These are phyloP conservation scores for Geosmithia flava DNA, from an alignment of 2,329 filamentous ascomycete genomes.

Conservation along the genomic window DNA sequence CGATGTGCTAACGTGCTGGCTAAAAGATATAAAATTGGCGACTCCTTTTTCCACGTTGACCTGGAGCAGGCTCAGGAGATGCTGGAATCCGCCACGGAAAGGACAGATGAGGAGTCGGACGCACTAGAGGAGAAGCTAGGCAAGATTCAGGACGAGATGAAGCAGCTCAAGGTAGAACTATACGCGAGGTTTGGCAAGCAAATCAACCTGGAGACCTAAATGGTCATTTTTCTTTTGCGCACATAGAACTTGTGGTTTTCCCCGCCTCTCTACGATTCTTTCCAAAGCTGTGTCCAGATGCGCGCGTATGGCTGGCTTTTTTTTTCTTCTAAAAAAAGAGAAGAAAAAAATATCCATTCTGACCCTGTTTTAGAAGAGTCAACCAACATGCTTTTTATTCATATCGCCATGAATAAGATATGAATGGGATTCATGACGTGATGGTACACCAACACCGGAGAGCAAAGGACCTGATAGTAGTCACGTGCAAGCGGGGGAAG, in stretches of 20 bases:
- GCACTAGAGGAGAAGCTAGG: slow-evolving; percentile 66
- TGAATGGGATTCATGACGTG: not conserved
- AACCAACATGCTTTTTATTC: not conserved
- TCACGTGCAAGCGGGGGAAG: not conserved
- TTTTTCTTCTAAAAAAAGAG: too few species aligned
- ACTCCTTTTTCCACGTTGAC: slow-evolving; percentile 83
- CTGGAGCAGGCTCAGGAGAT: slow-evolving; percentile 79
- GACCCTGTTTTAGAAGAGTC: too few species aligned
- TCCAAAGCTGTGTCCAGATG: too few species aligned
- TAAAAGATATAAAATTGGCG: slow-evolving; percentile 87
- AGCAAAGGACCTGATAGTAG: not conserved
- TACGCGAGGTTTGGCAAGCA: slow-evolving; percentile 93
- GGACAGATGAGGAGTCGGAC: slow-evolving; percentile 65
- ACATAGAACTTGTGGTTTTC: not conserved
- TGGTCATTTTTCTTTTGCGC: slow-evolving; percentile 2
- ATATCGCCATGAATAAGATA: not conserved
- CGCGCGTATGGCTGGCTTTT: too few species aligned
- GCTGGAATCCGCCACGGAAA: slow-evolving; percentile 57
- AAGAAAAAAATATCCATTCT: too few species aligned
- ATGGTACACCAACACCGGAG: not conserved
- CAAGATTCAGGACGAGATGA: slow-evolving; percentile 74
- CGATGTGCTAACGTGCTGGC: not conserved
- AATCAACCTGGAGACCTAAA: slow-evolving; percentile 85
- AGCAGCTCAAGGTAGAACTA: slow-evolving; percentile 75
- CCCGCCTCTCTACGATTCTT: too few species aligned